Conservation (phyloP, 257 asterid genomes). For the Jacaranda copaia region DNA sequence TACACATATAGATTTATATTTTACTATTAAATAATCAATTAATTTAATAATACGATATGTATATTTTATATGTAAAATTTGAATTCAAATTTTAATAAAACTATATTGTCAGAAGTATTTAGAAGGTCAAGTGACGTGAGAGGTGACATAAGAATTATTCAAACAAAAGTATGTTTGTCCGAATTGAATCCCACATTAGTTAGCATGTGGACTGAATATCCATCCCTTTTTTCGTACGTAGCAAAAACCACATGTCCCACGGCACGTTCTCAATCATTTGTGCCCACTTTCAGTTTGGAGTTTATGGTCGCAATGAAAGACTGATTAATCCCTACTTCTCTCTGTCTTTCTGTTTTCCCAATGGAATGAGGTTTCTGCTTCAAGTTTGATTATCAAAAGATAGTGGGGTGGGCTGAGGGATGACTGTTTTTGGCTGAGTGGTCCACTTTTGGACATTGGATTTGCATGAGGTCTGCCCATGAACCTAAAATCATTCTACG, state of each 20-base stretch:
- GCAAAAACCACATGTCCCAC: constrained; percentile 20
- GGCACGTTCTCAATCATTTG: constrained; percentile 15
- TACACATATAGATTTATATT: no score
- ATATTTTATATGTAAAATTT: no score
- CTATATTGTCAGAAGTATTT: no score
- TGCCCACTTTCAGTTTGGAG: background rate
- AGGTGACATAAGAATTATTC: background rate
- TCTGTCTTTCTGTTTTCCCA: background rate
- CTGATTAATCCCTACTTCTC: background rate
- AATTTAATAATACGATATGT: no score
- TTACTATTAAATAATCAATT: no score
- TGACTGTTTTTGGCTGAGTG: constrained; percentile 40
- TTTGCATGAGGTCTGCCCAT: background rate
- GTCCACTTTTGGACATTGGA: constrained; percentile 7
- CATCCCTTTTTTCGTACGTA: background rate
- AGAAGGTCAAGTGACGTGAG: background rate
- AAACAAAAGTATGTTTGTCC: background rate
- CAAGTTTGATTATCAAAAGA: constrained; percentile 2
- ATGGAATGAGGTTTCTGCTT: constrained; percentile 13
- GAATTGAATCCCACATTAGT: background rate
- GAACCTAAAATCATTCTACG: background rate
- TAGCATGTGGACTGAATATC: background rate
- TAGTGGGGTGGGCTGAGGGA: constrained; percentile 41
- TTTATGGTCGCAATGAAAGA: constrained; percentile 35
- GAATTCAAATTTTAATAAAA: no score